Percentiles rank a stretch among this genome's conserved stretches.
These are phyloP conservation scores for Xerocomus brunneocitrinus DNA, from an alignment of 768 basidiomycete genomes.

Conservation along the genomic window DNA sequence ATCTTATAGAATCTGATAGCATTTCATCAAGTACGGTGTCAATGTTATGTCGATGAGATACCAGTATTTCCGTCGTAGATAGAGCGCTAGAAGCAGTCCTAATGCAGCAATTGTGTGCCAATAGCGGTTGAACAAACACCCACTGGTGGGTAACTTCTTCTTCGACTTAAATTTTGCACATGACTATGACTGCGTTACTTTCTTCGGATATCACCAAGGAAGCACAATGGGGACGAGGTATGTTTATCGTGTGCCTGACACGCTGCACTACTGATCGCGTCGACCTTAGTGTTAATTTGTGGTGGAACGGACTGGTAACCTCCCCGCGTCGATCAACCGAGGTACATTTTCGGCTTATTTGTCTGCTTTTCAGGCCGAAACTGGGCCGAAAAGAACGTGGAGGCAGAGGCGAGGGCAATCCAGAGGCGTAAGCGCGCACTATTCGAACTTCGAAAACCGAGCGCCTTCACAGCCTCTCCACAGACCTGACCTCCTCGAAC, in stretches of 20 bases:
- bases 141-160: conserved; percentile 7
- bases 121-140: conserved; percentile 14
- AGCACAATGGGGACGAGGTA: conserved; percentile 44
- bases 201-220: conserved; percentile 25
- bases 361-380: conserved; percentile 50
- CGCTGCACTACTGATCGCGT: conserved; percentile 14
- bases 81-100: conserved; percentile 28
- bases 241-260: conserved; percentile 10
- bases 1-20: conserved; percentile 2
- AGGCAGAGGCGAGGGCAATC: conserved; percentile 40
- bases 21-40: not conserved
- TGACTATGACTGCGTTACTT: conserved; percentile 27
- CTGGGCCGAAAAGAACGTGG: conserved; percentile 72
- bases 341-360: conserved; percentile 5
- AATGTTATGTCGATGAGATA: not conserved
- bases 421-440: conserved; percentile 28
- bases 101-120: conserved; percentile 27
- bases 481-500: conserved; percentile 81
- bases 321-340: not conserved
- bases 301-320: conserved; percentile 83
- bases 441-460: not conserved
- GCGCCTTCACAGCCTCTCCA: conserved; percentile 18
- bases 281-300: conserved; percentile 64
- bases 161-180: conserved; percentile 25
- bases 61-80: conserved; percentile 19